Conservation (phyloP, 75 land plant species). For the Picea glauca region DNA sequence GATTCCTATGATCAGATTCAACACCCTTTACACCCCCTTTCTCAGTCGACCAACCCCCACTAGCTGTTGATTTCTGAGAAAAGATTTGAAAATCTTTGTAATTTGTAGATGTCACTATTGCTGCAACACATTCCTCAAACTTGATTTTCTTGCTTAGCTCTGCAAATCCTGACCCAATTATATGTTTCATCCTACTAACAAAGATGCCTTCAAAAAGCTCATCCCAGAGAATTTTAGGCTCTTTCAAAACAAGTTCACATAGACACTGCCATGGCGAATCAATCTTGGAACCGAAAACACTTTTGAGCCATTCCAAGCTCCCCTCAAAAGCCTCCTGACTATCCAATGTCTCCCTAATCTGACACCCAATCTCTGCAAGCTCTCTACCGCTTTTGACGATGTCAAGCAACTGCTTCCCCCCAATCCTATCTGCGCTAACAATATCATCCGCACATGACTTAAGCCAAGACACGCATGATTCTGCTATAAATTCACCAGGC, state of each 20-base stretch:
- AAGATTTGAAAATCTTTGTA: conserved; percentile 19
- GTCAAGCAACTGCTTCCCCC: conserved; percentile 48
- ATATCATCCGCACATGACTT: conserved; percentile 66
- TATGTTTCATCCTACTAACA: conserved; percentile 67
- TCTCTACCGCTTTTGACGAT: conserved; percentile 50
- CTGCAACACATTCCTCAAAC: conserved; percentile 26
- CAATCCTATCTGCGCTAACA: conserved; percentile 18
- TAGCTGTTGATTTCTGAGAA: conserved; percentile 18
- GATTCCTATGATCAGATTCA: not conserved
- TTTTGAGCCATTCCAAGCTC: conserved; percentile 83
- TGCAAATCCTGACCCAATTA: conserved; percentile 50
- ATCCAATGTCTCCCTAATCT: conserved; percentile 58
- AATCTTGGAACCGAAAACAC: conserved; percentile 76
- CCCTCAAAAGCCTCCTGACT: conserved; percentile 67
- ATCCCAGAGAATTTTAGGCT: conserved; percentile 75
- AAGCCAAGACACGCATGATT: conserved; percentile 65
- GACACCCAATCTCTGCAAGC: conserved; percentile 57
- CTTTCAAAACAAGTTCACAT: conserved; percentile 70
- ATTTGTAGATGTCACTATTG: conserved; percentile 18
- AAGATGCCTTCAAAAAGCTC: conserved; percentile 78
- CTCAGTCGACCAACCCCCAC: conserved; percentile 58
- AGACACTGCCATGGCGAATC: conserved; percentile 92
- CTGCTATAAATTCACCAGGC: conserved; percentile 53
- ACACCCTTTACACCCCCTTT: conserved; percentile 11
- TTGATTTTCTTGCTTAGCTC: conserved; percentile 33